A percentile compares a stretch with the other conserved stretches of the same genome.
Evolutionary conservation across 2,329 filamentous ascomycete species (phyloP).

Genomic region (Dactylellina parvicollis): DNA sequence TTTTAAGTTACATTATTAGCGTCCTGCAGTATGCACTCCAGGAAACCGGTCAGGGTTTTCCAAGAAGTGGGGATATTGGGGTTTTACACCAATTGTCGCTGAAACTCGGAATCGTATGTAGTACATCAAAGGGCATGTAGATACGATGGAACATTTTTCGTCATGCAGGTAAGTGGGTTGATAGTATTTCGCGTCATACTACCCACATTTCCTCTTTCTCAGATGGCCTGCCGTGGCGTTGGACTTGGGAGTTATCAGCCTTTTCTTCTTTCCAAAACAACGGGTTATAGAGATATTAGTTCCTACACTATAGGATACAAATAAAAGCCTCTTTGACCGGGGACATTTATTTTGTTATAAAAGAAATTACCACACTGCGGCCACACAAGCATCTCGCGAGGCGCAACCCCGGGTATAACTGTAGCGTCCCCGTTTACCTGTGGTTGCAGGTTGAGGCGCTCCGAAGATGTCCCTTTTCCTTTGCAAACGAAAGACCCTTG

Average conservation of each 20-base stretch:
- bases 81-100: slow-evolving; percentile 8
- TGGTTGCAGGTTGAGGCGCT: slow-evolving; percentile 30
- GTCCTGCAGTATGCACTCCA: neutral
- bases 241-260: slow-evolving; percentile 28
- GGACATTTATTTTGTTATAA: neutral
- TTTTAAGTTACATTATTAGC: slow-evolving; percentile 9
- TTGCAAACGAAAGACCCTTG: slow-evolving; percentile 15
- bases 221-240: slow-evolving; percentile 2
- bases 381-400: slow-evolving; percentile 14
- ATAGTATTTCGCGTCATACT: slow-evolving; percentile 49
- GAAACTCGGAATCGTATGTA: neutral
- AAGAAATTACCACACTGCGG: neutral
- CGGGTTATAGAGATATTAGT: neutral
- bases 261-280: neutral
- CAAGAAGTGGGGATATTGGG: slow-evolving; percentile 5
- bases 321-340: neutral
- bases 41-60: neutral
- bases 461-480: slow-evolving; percentile 11
- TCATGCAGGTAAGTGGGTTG: slow-evolving; percentile 53
- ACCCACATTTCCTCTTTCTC: slow-evolving; percentile 23
- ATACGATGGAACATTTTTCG: slow-evolving; percentile 31
- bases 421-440: neutral
- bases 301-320: neutral
- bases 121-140: slow-evolving; percentile 26
- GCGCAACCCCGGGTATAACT: slow-evolving; percentile 14